Evolutionary conservation across 208 protist genomes (phyloP), one percentile per base, ranked within the genome.

Genomic region (Acanthamoeba lenticulata): DNA sequence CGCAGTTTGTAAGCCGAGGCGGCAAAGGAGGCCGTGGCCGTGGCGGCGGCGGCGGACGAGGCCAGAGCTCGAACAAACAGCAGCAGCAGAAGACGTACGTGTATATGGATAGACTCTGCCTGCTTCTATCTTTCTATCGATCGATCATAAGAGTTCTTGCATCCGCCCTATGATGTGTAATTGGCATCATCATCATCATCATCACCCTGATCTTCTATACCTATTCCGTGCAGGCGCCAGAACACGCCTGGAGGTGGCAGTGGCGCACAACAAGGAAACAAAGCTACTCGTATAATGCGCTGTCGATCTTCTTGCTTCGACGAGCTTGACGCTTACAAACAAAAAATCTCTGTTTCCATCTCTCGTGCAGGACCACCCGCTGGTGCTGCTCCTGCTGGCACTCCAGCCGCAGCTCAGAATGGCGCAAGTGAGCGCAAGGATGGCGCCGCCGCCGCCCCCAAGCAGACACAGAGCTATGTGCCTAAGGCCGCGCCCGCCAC

Each of bases 11-110:
- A 49, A 83, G 72, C 52, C 52, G 52, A 60, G 52, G 52, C 13
- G 72, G 72, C 72, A 83, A 83, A 83, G 72, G 72, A 83, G 72
- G 72, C 49, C 72, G 72, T n/a, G 72, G 72, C 72, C 72, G 72
- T 49, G 69, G 69, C 17, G 72, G 72, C 32, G 40, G 72, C 29
- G 72, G 72, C 42, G 72, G 72, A 49, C 72, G 72, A 34, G 40
- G 27, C 29, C 72, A 44, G 72, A 83, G 72, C 72, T 83, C 49
- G 42, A 83, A 83, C 72, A 83, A 83, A 83, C 72, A 83, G 72
- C 72, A 79, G 38, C n/a, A 83, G 42, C 36, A 83, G 52, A 60
- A 60, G 52, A 60, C 52, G 72, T 83, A 83, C 72, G 72, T 83
- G 3, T 83, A 72, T 4, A 40, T 72, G 5, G 27, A 38, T 29